Evolutionary conservation across 768 basidiomycete genomes (phyloP).

Genomic region (Serendipita sp.): DNA sequence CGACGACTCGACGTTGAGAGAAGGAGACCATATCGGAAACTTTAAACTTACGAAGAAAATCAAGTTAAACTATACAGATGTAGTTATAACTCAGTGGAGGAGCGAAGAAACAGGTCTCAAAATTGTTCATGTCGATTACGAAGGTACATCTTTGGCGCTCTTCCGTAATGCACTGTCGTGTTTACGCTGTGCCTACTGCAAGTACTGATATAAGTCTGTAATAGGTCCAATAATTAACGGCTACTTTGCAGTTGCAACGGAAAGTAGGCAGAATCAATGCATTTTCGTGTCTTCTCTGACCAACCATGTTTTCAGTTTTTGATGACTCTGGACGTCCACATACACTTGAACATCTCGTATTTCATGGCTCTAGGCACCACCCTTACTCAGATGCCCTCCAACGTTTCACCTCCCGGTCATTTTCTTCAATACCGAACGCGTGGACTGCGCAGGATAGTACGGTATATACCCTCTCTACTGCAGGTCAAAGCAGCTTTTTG

Average conservation of each 20-base stretch:
- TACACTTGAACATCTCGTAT: constrained; percentile 87
- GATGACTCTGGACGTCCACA: constrained; percentile 91
- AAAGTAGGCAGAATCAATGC: constrained; percentile 38
- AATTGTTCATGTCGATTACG: constrained; percentile 80
- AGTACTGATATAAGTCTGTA: neutral
- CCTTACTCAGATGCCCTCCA: constrained; percentile 47
- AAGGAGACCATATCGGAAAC: constrained; percentile 40
- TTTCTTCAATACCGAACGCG: constrained; percentile 37
- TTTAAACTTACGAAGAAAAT: constrained; percentile 69
- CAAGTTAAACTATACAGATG: constrained; percentile 64
- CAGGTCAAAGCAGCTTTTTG: constrained; percentile 81
- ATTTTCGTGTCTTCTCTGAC: neutral
- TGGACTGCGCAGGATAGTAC: constrained; percentile 96
- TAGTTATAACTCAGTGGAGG: constrained; percentile 73
- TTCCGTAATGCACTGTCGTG: neutral
- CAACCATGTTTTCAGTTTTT: constrained; percentile 41
- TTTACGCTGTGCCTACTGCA: neutral
- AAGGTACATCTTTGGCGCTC: constrained; percentile 32
- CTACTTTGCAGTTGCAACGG: constrained; percentile 81
- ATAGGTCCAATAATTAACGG: constrained; percentile 78
- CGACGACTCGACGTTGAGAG: neutral
- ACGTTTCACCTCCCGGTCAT: neutral
- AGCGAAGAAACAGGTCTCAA: constrained; percentile 72
- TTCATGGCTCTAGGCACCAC: constrained; percentile 90
- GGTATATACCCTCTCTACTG: constrained; percentile 89